Conservation (phyloP, 2,329 filamentous ascomycete genomes). For the Cercospora zeina region DNA sequence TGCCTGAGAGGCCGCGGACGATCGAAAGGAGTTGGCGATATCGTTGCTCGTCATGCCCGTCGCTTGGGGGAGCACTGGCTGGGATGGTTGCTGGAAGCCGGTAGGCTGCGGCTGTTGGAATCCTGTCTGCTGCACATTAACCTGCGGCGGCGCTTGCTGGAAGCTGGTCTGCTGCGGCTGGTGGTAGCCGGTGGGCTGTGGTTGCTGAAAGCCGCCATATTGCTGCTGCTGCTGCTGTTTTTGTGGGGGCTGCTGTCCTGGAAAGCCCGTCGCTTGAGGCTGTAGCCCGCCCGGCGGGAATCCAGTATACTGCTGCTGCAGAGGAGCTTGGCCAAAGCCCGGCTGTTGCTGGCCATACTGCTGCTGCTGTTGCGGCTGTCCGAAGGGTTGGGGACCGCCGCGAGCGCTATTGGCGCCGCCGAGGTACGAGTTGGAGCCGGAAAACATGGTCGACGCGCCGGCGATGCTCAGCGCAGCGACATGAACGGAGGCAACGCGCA, state of each 20-base stretch:
- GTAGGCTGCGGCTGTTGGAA: slow-evolving; percentile 52
- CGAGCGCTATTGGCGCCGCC: slow-evolving; percentile 75
- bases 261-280: slow-evolving; percentile 41
- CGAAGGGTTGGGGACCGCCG: slow-evolving; percentile 62
- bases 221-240: slow-evolving; percentile 39
- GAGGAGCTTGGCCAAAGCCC: slow-evolving; percentile 53
- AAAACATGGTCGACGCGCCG: slow-evolving; percentile 67
- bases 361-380: slow-evolving; percentile 50
- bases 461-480: slow-evolving; percentile 18
- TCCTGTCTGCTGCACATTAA: slow-evolving; percentile 40
- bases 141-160: slow-evolving; percentile 44
- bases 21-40: slow-evolving; percentile 64
- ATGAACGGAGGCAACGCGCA: not conserved
- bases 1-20: slow-evolving; percentile 51
- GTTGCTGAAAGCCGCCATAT: slow-evolving; percentile 45
- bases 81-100: slow-evolving; percentile 47
- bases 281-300: slow-evolving; percentile 52
- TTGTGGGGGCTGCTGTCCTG: slow-evolving; percentile 40
- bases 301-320: slow-evolving; percentile 69
- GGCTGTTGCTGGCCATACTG: slow-evolving; percentile 51
- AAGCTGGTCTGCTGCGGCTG: slow-evolving; percentile 49
- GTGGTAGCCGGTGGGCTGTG: slow-evolving; percentile 45
- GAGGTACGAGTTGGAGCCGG: slow-evolving; percentile 81
- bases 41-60: slow-evolving; percentile 63
- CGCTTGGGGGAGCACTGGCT: slow-evolving; percentile 55